Base-by-base conservation (phyloP, 352 stramenopile genomes). In the Phytopythium aichiense region DNA sequence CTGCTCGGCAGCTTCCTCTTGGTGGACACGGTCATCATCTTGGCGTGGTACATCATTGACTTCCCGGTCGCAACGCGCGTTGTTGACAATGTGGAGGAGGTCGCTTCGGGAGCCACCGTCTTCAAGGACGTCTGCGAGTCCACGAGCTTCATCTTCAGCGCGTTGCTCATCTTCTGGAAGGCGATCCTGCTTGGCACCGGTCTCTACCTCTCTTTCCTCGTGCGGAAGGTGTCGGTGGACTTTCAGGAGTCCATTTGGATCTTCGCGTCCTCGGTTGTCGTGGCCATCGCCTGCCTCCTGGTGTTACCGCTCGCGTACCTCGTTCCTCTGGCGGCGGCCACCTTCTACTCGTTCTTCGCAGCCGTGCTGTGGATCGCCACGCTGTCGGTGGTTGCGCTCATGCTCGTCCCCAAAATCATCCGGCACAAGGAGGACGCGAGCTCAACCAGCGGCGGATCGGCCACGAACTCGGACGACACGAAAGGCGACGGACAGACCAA, bases 171-270 rank as follows among this genome's bases (percentile, higher is more conserved):
- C 49, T 74, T 80, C 54, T 83, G 69, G 69, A 83, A 83, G 51
- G 69, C 69, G 6, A 52, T 77, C 35, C 58, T 86, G 57, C 56
- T 81, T 3, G 67, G 69, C 4, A 49, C 65, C 0, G 74, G 74
- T 1, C 50, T 81, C n/a, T 83, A 77, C 35, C 28, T 83, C 22
- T 77, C 72, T 13, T 79, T 83, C 50, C 62, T 80, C 25, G 78
- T 86, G 54, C 77, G 73, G 42, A 75, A 86, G 16, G 71, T 37
- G 31, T 37, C 31, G 31, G 31, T 37, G 31, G 73, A 85, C 40
- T 85, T 85, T 33, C 76, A 85, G 40, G 76, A 86, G 45, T 76
- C 72, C 7, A 63, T 81, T 13, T 83, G 74, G 74, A 86, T 86
- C 22, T 81, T 86, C n/a, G 64, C 73, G 7, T 81, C 73, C 0